phyloP scores from a whole-genome alignment of 768 basidiomycete species.

The Pisolithus albus region DNA sequence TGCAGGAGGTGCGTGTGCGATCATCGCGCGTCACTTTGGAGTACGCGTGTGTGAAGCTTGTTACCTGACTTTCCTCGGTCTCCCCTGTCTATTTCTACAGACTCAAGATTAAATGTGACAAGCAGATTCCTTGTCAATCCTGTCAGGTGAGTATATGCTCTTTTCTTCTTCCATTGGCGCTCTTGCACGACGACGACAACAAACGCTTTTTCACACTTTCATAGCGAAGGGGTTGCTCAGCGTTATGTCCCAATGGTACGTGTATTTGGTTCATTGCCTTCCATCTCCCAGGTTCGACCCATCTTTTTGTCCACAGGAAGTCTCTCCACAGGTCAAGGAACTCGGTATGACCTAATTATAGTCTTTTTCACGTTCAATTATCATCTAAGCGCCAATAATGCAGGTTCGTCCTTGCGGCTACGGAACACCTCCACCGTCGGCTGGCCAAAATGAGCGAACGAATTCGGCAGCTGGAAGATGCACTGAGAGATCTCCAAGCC shows the following conservation, averaged over 20 bases:
- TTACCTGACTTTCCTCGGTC: neutral
- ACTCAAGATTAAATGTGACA: constrained; percentile 79
- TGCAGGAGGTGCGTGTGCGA: constrained; percentile 60
- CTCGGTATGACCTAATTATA: constrained; percentile 38
- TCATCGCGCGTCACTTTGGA: constrained; percentile 36
- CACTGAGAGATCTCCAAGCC: constrained; percentile 44
- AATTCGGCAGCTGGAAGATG: constrained; percentile 57
- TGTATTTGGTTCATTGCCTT: constrained; percentile 2
- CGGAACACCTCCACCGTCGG: constrained; percentile 56
- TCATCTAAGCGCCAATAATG: constrained; percentile 5
- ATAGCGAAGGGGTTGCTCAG: constrained; percentile 60
- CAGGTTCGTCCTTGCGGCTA: constrained; percentile 57
- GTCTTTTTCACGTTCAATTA: neutral
- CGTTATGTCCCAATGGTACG: constrained; percentile 66
- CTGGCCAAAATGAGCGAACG: constrained; percentile 47
- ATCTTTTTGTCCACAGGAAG: constrained; percentile 38
- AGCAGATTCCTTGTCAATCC: constrained; percentile 72
- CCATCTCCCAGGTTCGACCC: neutral
- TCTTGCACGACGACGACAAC: neutral
- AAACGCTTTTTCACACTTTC: neutral
- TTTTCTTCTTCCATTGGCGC: neutral
- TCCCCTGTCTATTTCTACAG: constrained; percentile 20
- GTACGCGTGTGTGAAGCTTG: neutral
- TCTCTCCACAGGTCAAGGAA: constrained; percentile 74
- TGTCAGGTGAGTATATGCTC: constrained; percentile 45